Evolutionary conservation across 208 protist genomes (phyloP).

Genomic region (Leishmania braziliensis): DNA sequence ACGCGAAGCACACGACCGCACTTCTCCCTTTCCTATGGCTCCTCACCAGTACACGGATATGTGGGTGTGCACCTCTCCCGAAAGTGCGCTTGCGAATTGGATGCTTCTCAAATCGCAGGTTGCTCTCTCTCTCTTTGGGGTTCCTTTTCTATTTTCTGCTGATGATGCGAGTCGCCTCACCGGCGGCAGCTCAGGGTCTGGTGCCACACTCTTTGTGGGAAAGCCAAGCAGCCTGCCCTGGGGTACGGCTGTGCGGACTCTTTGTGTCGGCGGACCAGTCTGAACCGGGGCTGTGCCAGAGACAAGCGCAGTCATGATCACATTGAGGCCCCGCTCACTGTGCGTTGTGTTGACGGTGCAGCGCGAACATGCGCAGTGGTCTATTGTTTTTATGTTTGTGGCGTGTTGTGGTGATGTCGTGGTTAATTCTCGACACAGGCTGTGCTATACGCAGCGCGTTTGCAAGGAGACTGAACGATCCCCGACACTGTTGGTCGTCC

Average conservation of each 20-base stretch:
- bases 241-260: not conserved
- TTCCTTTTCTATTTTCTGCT: not conserved
- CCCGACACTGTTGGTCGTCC: too few species aligned
- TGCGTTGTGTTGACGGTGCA: not conserved
- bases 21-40: not conserved
- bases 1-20: not conserved
- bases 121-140: not conserved
- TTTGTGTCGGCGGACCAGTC: not conserved
- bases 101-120: not conserved
- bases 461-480: not conserved
- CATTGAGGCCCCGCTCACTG: not conserved
- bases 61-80: not conserved
- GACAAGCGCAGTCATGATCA: not conserved
- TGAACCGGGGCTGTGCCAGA: not conserved
- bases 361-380: not conserved
- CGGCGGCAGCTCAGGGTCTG: not conserved
- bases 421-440: not conserved
- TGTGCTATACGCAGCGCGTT: too few species aligned
- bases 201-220: not conserved
- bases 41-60: not conserved
- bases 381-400: not conserved
- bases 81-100: not conserved
- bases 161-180: not conserved
- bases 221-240: not conserved
- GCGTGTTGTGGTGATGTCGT: not conserved